Conservation (phyloP, 805 yeast genomes). For the Ogataea henricii region DNA sequence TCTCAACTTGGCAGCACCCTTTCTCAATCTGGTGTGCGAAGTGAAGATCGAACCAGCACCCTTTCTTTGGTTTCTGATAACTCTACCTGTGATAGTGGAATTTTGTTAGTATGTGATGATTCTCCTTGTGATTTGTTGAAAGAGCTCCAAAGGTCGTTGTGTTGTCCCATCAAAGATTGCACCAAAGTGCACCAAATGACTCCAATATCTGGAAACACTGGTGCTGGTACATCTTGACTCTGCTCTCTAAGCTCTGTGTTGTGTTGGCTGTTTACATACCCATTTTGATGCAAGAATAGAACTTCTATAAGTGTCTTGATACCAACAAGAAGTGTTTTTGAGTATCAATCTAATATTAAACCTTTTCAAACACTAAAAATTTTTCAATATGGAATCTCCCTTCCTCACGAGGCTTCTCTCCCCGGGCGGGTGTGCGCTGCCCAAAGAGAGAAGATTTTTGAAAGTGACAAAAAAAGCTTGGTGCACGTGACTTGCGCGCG, state of each 20-base stretch:
- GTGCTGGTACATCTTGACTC: no score
- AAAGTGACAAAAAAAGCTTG: background rate
- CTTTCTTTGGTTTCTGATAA: slow-evolving; percentile 99
- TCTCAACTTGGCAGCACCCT: slow-evolving; percentile 99
- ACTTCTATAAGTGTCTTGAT: slow-evolving; percentile 12
- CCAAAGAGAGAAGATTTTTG: background rate
- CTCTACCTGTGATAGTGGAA: slow-evolving; percentile 70
- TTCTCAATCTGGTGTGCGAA: slow-evolving; percentile 99
- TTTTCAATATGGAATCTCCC: slow-evolving; percentile 14
- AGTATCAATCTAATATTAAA: slow-evolving; percentile 3
- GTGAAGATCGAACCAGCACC: slow-evolving; percentile 99
- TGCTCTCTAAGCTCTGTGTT: background rate
- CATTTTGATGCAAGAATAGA: slow-evolving; percentile 23
- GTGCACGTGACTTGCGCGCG: background rate
- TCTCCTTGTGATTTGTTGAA: background rate
- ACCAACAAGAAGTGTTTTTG: slow-evolving; percentile 1
- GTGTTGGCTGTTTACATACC: slow-evolving; percentile 16
- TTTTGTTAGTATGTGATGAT: background rate
- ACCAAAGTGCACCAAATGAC: no score
- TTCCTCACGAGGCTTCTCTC: slow-evolving; percentile 5
- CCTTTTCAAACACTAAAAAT: slow-evolving; percentile 13
- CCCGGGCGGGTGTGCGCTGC: slow-evolving; percentile 8
- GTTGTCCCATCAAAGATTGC: background rate
- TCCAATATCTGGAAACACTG: no score
- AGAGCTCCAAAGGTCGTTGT: background rate